These are phyloP conservation scores for Adansonia rubrostipa DNA, from an alignment of 441 rosid genomes.

Conservation along the genomic window DNA sequence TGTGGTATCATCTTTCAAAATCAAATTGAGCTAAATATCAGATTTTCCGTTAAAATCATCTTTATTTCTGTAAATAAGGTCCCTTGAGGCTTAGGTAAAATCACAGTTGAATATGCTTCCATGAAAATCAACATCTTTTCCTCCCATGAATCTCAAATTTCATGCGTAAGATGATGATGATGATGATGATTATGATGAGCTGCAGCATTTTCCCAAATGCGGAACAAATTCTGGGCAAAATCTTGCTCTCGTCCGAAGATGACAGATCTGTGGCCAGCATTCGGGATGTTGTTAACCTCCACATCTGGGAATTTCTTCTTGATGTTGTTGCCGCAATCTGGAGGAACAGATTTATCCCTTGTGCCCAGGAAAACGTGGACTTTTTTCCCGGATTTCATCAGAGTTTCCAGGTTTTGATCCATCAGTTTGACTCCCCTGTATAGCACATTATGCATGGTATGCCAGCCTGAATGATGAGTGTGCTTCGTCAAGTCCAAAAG, in stretches of 20 bases:
- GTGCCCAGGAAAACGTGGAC: neutral
- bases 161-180: no score
- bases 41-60: no score
- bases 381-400: neutral
- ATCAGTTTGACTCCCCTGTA: slow-evolving; percentile 14
- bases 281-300: neutral
- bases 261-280: slow-evolving; percentile 19
- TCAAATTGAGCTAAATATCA: no score
- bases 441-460: slow-evolving; percentile 8
- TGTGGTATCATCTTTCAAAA: no score
- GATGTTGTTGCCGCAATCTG: slow-evolving; percentile 6
- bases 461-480: slow-evolving; percentile 23
- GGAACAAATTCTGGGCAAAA: neutral
- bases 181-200: neutral
- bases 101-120: no score
- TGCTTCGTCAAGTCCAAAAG: slow-evolving; percentile 38
- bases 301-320: slow-evolving; percentile 20
- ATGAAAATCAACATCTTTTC: no score
- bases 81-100: no score
- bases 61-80: no score
- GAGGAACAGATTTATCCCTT: slow-evolving; percentile 1
- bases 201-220: slow-evolving; percentile 5
- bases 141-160: no score
- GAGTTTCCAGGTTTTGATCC: neutral
- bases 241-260: slow-evolving; percentile 2